These are phyloP conservation scores for Ochromonas danica DNA, from an alignment of 108 stramenopile genomes.

Conservation along the genomic window DNA sequence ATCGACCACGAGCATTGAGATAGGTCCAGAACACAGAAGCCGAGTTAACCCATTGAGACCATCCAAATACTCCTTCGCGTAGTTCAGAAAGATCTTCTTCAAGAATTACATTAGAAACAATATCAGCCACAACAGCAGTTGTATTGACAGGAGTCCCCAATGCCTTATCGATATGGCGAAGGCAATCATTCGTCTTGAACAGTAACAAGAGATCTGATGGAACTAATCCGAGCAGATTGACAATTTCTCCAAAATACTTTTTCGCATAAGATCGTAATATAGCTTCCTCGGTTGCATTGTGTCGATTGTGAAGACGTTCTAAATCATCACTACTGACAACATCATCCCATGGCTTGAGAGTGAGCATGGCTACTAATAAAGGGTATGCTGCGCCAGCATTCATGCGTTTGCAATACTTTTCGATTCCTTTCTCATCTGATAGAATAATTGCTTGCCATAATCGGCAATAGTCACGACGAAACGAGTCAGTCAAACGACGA, in stretches of 20 bases:
- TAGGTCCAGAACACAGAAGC: too few species aligned
- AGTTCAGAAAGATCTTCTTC: too few species aligned
- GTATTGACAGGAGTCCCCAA: constrained; percentile 65
- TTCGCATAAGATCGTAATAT: constrained; percentile 84
- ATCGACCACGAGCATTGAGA: too few species aligned
- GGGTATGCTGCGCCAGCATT: constrained; percentile 73
- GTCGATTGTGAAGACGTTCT: too few species aligned
- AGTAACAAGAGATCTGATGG: constrained; percentile 84
- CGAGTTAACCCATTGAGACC: too few species aligned
- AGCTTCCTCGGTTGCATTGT: constrained; percentile 53
- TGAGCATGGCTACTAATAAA: constrained; percentile 84
- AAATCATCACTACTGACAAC: constrained; percentile 68
- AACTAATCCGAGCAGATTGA: constrained; percentile 69
- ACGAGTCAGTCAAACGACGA: constrained; percentile 66
- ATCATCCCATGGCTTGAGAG: constrained; percentile 88
- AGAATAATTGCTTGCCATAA: constrained; percentile 78
- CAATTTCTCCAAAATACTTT: constrained; percentile 76
- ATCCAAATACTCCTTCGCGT: too few species aligned
- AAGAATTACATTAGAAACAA: too few species aligned
- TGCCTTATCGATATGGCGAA: constrained; percentile 80
- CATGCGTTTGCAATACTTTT: constrained; percentile 66
- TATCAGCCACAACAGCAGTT: too few species aligned
- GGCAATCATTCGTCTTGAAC: constrained; percentile 87
- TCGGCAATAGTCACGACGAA: constrained; percentile 71
- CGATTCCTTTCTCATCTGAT: constrained; percentile 74